phyloP scores from a whole-genome alignment of 495 filamentous ascomycete species.

The Umbilicaria muhlenbergii region DNA sequence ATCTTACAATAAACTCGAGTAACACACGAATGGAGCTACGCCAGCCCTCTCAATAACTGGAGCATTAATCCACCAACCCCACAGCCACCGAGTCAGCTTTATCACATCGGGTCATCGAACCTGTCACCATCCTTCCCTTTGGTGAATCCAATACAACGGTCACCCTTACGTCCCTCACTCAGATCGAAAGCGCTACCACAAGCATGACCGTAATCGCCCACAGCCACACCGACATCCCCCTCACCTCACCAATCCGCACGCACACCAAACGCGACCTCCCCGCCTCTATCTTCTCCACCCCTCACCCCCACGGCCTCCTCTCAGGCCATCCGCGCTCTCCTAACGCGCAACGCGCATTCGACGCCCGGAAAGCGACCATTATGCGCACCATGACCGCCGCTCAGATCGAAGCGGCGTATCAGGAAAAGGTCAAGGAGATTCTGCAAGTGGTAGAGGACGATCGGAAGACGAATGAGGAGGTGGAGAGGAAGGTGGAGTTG shows the following conservation, averaged over 20 bases:
- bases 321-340: conserved; percentile 6
- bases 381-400: conserved; percentile 4
- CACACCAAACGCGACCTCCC: conserved; percentile 10
- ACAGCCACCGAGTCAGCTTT: no score
- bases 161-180: no score
- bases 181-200: neutral
- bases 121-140: no score
- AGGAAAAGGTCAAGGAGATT: conserved; percentile 6
- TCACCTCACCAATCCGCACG: conserved; percentile 4
- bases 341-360: conserved; percentile 3
- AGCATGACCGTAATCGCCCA: neutral
- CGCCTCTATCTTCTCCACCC: conserved; percentile 3
- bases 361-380: conserved; percentile 6
- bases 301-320: conserved; percentile 9
- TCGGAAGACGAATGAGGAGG: conserved; percentile 3
- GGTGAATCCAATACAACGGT: no score
- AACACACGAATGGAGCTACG: no score
- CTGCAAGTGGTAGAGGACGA: conserved; percentile 5
- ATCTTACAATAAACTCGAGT: no score
- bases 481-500: conserved; percentile 10
- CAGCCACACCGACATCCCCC: conserved; percentile 1
- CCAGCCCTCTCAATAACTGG: no score
- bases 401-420: conserved; percentile 9
- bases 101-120: no score
- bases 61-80: no score